These are phyloP conservation scores for Phaeoacremonium minimum DNA, from an alignment of 2,329 filamentous ascomycete genomes.

Conservation along the genomic window DNA sequence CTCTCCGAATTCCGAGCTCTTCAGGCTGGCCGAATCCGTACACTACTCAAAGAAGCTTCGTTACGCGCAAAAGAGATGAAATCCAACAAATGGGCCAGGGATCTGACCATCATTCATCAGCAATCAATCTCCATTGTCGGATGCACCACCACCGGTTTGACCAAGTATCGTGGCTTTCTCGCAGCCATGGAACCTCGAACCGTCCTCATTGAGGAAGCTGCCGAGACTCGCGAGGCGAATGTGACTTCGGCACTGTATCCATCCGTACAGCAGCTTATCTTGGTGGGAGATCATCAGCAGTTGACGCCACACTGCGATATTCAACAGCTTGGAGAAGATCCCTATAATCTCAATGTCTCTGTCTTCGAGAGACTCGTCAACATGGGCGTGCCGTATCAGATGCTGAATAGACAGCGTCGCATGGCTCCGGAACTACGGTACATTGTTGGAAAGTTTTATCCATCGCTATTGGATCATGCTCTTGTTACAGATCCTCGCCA, in stretches of 20 bases:
- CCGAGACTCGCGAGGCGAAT: constrained; percentile 67
- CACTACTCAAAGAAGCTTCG: constrained; percentile 44
- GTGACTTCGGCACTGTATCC: constrained; percentile 47
- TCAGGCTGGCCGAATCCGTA: constrained; percentile 41
- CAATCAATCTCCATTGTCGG: constrained; percentile 49
- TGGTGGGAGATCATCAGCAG: constrained; percentile 78
- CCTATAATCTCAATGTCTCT: constrained; percentile 67
- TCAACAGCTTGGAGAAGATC: constrained; percentile 49
- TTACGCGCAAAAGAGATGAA: constrained; percentile 46
- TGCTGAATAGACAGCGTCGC: constrained; percentile 63
- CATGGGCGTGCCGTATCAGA: constrained; percentile 58
- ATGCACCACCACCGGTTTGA: constrained; percentile 73
- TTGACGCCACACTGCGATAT: constrained; percentile 66
- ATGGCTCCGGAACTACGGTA: constrained; percentile 43
- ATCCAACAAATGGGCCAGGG: constrained; percentile 53
- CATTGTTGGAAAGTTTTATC: constrained; percentile 44
- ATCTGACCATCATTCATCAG: constrained; percentile 37
- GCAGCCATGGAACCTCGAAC: constrained; percentile 61
- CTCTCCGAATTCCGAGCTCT: constrained; percentile 47
- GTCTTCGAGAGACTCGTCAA: constrained; percentile 76
- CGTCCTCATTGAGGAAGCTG: constrained; percentile 75
- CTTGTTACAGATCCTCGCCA: constrained; percentile 25
- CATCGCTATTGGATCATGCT: constrained; percentile 36
- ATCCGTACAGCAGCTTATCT: constrained; percentile 47
- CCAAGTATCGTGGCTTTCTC: constrained; percentile 73